A percentile compares a stretch with the other conserved stretches of the same genome.
These are phyloP conservation scores for Paramecium pentaurelia DNA, from an alignment of 73 alveolate genomes.

Conservation along the genomic window DNA sequence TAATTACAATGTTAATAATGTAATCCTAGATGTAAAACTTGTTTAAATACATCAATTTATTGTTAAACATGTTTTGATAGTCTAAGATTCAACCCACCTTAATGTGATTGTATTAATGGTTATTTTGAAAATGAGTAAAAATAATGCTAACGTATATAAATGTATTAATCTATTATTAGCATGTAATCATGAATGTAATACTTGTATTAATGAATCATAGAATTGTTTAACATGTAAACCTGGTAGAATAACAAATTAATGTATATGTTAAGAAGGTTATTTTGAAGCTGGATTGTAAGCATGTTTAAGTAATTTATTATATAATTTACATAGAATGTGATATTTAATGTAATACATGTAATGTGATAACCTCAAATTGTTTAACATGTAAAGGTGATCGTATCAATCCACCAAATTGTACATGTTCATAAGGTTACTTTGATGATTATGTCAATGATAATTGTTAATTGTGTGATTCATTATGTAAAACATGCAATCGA, in stretches of 20 bases:
- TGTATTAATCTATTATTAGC: neutral
- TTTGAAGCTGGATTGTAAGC: neutral
- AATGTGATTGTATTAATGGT: neutral
- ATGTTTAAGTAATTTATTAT: neutral
- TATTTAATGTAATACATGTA: neutral
- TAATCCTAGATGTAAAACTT: neutral
- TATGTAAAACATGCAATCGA: neutral
- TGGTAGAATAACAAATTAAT: neutral
- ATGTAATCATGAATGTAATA: neutral
- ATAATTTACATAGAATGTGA: neutral
- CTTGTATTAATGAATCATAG: neutral
- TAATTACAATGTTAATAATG: neutral
- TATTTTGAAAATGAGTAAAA: neutral
- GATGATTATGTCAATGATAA: neutral
- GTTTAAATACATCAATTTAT: neutral
- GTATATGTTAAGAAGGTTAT: neutral
- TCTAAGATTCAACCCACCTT: neutral
- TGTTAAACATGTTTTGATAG: neutral
- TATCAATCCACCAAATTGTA: neutral
- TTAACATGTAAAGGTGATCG: constrained; percentile 35
- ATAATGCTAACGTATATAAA: neutral
- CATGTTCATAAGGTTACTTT: neutral
- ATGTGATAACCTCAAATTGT: neutral
- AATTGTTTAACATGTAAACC: neutral
- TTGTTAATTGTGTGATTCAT: neutral